Conservation (phyloP, 371 early-diverging fungal species). For the Rhizopus delemar region DNA sequence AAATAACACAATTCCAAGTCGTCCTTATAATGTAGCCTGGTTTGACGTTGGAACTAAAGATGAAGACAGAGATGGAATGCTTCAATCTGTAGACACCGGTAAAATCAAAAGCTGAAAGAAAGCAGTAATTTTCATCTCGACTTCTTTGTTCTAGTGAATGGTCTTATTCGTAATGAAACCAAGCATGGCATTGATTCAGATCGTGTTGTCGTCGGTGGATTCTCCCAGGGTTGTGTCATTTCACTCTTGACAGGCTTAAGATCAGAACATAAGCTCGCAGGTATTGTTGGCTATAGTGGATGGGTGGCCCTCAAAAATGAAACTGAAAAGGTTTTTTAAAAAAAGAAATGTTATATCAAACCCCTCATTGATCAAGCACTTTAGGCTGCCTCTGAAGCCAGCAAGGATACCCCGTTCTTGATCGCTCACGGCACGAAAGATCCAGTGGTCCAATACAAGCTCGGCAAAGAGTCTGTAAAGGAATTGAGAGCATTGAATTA, state of each 20-base stretch:
- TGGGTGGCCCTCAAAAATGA: constrained; percentile 77
- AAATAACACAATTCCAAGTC: neutral
- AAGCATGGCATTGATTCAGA: constrained; percentile 77
- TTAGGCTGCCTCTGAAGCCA: constrained; percentile 64
- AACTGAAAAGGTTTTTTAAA: constrained; percentile 43
- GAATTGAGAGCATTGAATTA: constrained; percentile 66
- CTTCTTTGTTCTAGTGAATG: constrained; percentile 51
- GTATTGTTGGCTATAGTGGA: constrained; percentile 74
- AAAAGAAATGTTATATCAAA: constrained; percentile 1
- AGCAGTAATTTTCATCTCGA: neutral
- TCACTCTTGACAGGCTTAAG: constrained; percentile 73
- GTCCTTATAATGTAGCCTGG: constrained; percentile 44
- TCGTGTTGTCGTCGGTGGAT: constrained; percentile 91
- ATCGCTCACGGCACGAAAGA: constrained; percentile 90
- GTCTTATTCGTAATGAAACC: constrained; percentile 76
- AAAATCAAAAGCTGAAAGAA: constrained; percentile 8
- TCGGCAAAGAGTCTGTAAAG: constrained; percentile 70
- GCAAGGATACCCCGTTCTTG: constrained; percentile 79
- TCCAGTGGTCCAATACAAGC: constrained; percentile 70
- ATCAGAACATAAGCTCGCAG: constrained; percentile 66
- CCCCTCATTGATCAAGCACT: neutral
- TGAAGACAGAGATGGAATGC: constrained; percentile 82
- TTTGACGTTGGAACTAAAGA: constrained; percentile 73
- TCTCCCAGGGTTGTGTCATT: constrained; percentile 91
- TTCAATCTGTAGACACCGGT: constrained; percentile 62